Evolutionary conservation across 495 filamentous ascomycete genomes (phyloP).

Genomic region (Lentithecium fluviatile): DNA sequence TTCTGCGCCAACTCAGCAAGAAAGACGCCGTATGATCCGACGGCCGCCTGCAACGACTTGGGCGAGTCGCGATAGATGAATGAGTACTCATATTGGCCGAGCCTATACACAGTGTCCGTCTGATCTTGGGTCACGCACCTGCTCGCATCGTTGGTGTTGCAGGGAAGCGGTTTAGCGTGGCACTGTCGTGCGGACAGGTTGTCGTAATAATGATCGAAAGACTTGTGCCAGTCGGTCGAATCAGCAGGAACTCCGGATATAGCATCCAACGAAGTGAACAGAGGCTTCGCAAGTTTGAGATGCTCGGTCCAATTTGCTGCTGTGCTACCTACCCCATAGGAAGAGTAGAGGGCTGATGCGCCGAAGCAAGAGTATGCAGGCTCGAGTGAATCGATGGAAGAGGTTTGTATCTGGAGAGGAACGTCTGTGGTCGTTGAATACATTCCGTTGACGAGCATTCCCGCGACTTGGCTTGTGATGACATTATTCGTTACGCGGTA

Average conservation of each 20-base stretch:
- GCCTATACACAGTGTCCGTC: slow-evolving; percentile 62
- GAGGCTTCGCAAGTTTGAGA: slow-evolving; percentile 50
- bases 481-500: slow-evolving; percentile 69
- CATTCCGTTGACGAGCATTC: slow-evolving; percentile 63
- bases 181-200: slow-evolving; percentile 69
- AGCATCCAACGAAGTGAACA: slow-evolving; percentile 56
- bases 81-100: slow-evolving; percentile 69
- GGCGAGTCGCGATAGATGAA: slow-evolving; percentile 63
- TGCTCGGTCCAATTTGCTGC: slow-evolving; percentile 55
- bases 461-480: slow-evolving; percentile 69
- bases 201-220: slow-evolving; percentile 72
- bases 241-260: slow-evolving; percentile 57
- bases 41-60: slow-evolving; percentile 54
- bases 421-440: slow-evolving; percentile 40
- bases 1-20: slow-evolving; percentile 62
- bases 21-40: slow-evolving; percentile 59
- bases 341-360: slow-evolving; percentile 47
- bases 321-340: slow-evolving; percentile 50
- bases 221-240: slow-evolving; percentile 59
- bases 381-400: slow-evolving; percentile 61
- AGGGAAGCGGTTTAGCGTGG: slow-evolving; percentile 62
- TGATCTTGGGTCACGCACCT: slow-evolving; percentile 57
- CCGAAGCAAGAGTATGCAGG: slow-evolving; percentile 59
- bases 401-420: slow-evolving; percentile 53
- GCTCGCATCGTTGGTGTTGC: slow-evolving; percentile 49